phyloP scores from a whole-genome alignment of 2,329 filamentous ascomycete genomes.

The Leptodontidium sp. region DNA sequence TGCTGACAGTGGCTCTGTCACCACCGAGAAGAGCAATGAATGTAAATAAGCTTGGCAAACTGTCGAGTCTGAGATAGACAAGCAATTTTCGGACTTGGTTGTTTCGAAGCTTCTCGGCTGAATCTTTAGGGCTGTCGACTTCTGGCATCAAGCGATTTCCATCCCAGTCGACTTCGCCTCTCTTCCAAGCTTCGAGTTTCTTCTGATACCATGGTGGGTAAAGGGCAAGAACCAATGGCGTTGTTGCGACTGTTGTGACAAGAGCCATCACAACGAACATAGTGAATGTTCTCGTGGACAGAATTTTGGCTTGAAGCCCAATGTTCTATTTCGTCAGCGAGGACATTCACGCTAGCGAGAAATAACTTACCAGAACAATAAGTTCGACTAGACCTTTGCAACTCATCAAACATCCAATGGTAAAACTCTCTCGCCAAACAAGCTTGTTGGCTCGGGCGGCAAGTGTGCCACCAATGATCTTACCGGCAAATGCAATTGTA shows the following conservation, averaged over 20 bases:
- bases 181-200: slow-evolving; percentile 77
- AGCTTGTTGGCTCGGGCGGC: slow-evolving; percentile 80
- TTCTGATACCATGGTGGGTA: slow-evolving; percentile 82
- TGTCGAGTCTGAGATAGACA: slow-evolving; percentile 85
- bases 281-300: slow-evolving; percentile 84
- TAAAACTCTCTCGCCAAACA: slow-evolving; percentile 88
- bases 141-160: slow-evolving; percentile 56
- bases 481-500: slow-evolving; percentile 81
- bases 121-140: slow-evolving; percentile 47
- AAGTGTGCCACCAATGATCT: slow-evolving; percentile 82
- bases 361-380: slow-evolving; percentile 81
- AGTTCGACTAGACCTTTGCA: slow-evolving; percentile 95
- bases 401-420: slow-evolving; percentile 92
- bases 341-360: neutral
- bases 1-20: slow-evolving; percentile 48
- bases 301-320: slow-evolving; percentile 81
- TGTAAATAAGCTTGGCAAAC: slow-evolving; percentile 81
- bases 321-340: slow-evolving; percentile 65
- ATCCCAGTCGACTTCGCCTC: slow-evolving; percentile 92
- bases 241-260: slow-evolving; percentile 84
- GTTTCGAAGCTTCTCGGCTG: slow-evolving; percentile 58
- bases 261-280: slow-evolving; percentile 96
- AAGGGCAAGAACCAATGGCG: slow-evolving; percentile 74
- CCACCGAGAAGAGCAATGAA: slow-evolving; percentile 82
- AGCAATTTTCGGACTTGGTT: slow-evolving; percentile 70